Evolutionary conservation across 495 filamentous ascomycete genomes (phyloP), one percentile per base, ranked within the genome.

Genomic region (Podospora pseudocomata): DNA sequence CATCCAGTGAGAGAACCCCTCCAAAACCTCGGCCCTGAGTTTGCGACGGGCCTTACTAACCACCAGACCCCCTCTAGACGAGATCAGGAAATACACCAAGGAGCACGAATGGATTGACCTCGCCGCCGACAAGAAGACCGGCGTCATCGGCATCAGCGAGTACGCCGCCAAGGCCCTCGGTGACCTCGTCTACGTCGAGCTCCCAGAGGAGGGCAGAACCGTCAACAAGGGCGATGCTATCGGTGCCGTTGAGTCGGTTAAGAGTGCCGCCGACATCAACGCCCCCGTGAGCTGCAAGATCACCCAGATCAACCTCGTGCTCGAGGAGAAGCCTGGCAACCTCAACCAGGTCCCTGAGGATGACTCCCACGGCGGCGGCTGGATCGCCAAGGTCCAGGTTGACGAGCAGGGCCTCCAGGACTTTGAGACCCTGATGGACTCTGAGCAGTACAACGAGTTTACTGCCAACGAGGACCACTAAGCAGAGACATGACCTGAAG

Each of bases 101-200:
- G 96, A 97, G 73, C 95, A 99, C 84, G 95, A 99, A 84, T 99
- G 96, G 96, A 88, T 99, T 73, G 91, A 97, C 80, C 82, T 97
- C 39, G 87, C 87, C 62, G 87, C 85, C 32, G 88, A 95, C 80
- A 86, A 88, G 70, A 92, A 88, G 73, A 85, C 83, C 11, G 89
- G 85, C 74, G 84, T 80, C 65, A 83, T 98, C 76, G 95, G 95
- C 64, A 96, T 99, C 78, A 93, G 92, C 67, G 82, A 87, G 68
- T 97, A 97, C 83, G 95, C 95, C 34, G 92, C 96, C 71, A 83
- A 93, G 70, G 87, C 90, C 64, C 90, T 99, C 67, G 95, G 95
- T 72, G 95, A 99, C 78, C 93, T 98, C 65, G 94, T 99, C 76
- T 99, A 88, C 83, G 92, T 98, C 70, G 95, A 99, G 86, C 90